These are phyloP conservation scores for Fraxinus albicans DNA, from an alignment of 305 asterid genomes.

Conservation along the genomic window DNA sequence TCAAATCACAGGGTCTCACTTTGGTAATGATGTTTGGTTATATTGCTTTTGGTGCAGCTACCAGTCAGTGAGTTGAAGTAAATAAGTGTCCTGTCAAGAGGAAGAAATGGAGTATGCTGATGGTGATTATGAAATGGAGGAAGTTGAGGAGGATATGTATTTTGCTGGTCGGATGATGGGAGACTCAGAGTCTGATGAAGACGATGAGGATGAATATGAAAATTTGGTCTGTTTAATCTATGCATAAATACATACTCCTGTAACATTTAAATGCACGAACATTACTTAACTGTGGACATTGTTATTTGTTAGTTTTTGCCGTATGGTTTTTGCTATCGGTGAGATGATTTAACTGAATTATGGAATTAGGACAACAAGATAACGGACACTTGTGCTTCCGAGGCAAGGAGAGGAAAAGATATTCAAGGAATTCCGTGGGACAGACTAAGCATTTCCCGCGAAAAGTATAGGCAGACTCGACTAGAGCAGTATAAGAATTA, in stretches of 20 bases:
- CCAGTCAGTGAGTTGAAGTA: constrained; percentile 18
- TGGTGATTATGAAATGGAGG: constrained; percentile 55
- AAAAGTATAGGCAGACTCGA: constrained; percentile 58
- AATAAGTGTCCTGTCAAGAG: constrained; percentile 39
- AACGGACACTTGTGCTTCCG: constrained; percentile 48
- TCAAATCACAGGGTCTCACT: background rate
- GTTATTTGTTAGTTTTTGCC: background rate
- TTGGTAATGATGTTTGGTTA: background rate
- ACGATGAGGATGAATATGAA: constrained; percentile 47
- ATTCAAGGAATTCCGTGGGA: constrained; percentile 73
- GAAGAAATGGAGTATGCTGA: constrained; percentile 53
- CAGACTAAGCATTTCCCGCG: constrained; percentile 48
- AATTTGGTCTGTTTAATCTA: constrained; percentile 46
- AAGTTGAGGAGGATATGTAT: constrained; percentile 53
- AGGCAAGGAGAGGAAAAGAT: constrained; percentile 57
- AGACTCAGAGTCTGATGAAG: constrained; percentile 56
- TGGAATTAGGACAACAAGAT: constrained; percentile 44
- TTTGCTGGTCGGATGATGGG: constrained; percentile 53
- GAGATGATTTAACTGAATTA: constrained; percentile 30
- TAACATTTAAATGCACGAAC: background rate
- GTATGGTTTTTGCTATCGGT: constrained; percentile 12
- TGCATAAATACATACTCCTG: background rate
- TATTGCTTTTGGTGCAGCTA: constrained; percentile 29
- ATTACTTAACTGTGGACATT: background rate
- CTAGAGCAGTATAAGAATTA: constrained; percentile 58